Evolutionary conservation across 495 filamentous ascomycete species (phyloP).

Genomic region (Penicillium malachiteum): DNA sequence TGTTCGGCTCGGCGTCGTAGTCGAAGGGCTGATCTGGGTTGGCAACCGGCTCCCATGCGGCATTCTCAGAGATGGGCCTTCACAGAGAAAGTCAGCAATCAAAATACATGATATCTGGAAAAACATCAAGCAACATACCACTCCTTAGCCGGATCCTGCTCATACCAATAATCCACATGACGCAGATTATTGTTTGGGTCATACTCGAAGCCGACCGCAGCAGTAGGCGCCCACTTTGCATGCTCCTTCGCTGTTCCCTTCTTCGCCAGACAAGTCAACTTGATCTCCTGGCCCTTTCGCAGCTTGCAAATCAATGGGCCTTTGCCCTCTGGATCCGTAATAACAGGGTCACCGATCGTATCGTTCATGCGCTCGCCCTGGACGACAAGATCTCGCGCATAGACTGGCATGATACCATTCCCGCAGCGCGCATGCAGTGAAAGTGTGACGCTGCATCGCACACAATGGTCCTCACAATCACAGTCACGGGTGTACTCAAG

Average conservation of each 20-base stretch:
- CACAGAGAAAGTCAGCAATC: background rate
- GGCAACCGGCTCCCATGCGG: slow-evolving; percentile 76
- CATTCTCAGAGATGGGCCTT: slow-evolving; percentile 85
- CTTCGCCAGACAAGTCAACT: slow-evolving; percentile 89
- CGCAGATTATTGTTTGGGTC: slow-evolving; percentile 91
- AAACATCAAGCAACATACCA: slow-evolving; percentile 60
- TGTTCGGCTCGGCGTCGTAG: slow-evolving; percentile 78
- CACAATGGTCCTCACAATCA: slow-evolving; percentile 91
- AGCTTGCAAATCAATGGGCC: slow-evolving; percentile 87
- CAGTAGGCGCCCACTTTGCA: slow-evolving; percentile 90
- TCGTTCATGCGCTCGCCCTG: slow-evolving; percentile 60
- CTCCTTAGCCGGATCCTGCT: slow-evolving; percentile 77
- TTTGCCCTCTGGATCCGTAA: slow-evolving; percentile 73
- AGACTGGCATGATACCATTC: slow-evolving; percentile 84
- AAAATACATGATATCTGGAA: background rate
- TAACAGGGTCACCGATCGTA: slow-evolving; percentile 81
- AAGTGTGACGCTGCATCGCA: slow-evolving; percentile 81
- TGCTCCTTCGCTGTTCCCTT: slow-evolving; percentile 99
- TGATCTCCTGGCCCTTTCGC: slow-evolving; percentile 80
- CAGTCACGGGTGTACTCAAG: slow-evolving; percentile 92
- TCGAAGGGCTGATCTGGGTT: slow-evolving; percentile 83
- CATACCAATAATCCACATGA: slow-evolving; percentile 92
- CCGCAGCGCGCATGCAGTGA: slow-evolving; percentile 78
- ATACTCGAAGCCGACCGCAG: slow-evolving; percentile 96
- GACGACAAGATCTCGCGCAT: slow-evolving; percentile 80